phyloP scores from a whole-genome alignment of 2,329 filamentous ascomycete genomes.

The Apiospora phragmitis region DNA sequence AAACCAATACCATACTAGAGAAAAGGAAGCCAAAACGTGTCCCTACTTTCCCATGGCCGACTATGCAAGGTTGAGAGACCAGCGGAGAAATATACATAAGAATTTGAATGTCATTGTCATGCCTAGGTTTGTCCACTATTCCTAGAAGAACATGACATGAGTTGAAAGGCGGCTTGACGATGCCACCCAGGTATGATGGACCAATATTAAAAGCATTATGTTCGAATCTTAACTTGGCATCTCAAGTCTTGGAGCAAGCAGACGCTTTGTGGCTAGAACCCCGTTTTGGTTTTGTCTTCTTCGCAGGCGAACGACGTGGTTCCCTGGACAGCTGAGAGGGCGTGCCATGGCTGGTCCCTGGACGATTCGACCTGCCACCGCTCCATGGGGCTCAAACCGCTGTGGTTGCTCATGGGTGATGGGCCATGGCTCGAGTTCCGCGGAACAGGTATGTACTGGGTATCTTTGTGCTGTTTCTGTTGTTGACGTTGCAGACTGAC shows the following conservation, averaged over 20 bases:
- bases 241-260: neutral
- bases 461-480: neutral
- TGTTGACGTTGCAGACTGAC: neutral
- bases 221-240: too few relatives aligned
- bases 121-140: neutral
- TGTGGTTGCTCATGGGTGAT: neutral
- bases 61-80: neutral
- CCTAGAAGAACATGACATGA: neutral
- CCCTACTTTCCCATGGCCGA: neutral
- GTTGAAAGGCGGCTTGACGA: neutral
- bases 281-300: neutral
- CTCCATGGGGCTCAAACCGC: constrained; percentile 6
- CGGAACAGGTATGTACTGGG: neutral
- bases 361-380: constrained; percentile 2
- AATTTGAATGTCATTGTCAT: neutral
- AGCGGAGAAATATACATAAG: neutral
- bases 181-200: neutral
- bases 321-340: neutral
- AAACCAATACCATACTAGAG: neutral
- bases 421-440: neutral
- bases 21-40: neutral
- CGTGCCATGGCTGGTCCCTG: constrained; percentile 5
- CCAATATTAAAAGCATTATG: neutral
- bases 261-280: neutral
- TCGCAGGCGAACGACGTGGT: neutral